These are phyloP conservation scores for Chaetomiaceae sp. DNA, from an alignment of 2,329 filamentous ascomycete species.

Conservation along the genomic window DNA sequence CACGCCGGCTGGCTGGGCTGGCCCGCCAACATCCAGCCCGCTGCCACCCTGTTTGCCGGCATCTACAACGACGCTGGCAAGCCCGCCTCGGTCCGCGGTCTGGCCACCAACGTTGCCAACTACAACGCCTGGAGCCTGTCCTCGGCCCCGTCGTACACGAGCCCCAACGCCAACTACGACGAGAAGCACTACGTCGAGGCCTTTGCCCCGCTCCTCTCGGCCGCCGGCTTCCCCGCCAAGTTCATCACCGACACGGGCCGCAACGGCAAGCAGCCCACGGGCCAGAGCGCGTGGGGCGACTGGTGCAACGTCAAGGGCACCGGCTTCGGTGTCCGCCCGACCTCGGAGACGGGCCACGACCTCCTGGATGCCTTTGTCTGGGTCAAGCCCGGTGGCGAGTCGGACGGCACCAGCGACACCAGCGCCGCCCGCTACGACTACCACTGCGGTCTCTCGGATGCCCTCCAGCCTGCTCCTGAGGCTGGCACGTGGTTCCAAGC, in stretches of 20 bases:
- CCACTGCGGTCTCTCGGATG: slow-evolving; percentile 48
- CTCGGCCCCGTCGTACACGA: slow-evolving; percentile 43
- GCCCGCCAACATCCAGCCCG: slow-evolving; percentile 48
- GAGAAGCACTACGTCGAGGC: slow-evolving; percentile 56
- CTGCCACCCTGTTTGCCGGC: slow-evolving; percentile 43
- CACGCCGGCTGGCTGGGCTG: slow-evolving; percentile 58
- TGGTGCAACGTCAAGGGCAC: slow-evolving; percentile 52
- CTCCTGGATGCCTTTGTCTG: slow-evolving; percentile 64
- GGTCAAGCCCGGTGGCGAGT: slow-evolving; percentile 65
- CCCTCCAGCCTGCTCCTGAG: slow-evolving; percentile 62
- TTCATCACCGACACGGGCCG: slow-evolving; percentile 52
- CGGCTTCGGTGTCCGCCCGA: slow-evolving; percentile 50
- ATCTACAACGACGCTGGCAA: slow-evolving; percentile 48
- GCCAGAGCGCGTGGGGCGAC: slow-evolving; percentile 58
- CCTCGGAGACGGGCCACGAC: slow-evolving; percentile 54
- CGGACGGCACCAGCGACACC: slow-evolving; percentile 46
- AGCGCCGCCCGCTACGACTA: slow-evolving; percentile 48
- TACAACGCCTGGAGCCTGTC: slow-evolving; percentile 48
- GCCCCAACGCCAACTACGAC: slow-evolving; percentile 47
- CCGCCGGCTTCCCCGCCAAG: slow-evolving; percentile 41
- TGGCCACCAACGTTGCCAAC: slow-evolving; percentile 57
- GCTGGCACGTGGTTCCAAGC: slow-evolving; percentile 65
- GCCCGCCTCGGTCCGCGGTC: slow-evolving; percentile 47
- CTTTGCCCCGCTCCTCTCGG: slow-evolving; percentile 58
- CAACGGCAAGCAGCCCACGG: slow-evolving; percentile 53